Evolutionary conservation across 2,329 filamentous ascomycete species (phyloP), one percentile per base, ranked within the genome.

Genomic region (Neurospora sp.): DNA sequence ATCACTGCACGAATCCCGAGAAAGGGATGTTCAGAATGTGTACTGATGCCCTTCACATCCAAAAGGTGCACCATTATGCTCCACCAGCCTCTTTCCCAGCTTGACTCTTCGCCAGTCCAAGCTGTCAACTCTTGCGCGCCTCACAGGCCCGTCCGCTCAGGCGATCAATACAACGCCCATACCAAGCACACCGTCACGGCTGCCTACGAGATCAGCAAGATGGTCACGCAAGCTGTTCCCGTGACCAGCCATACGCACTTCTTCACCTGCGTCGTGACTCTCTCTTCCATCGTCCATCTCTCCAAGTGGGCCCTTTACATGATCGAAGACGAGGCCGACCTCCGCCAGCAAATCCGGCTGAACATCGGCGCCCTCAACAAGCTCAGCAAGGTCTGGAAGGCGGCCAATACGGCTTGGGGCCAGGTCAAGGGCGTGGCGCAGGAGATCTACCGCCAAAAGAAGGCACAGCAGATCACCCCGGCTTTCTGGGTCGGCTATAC

Each of bases 381-480:
- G 46, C 82, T 95, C 8, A 88, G 87, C 52, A 81, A 83, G 17
- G 89, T 92, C 3, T 96, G 92, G 92, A 86, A 87, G 42, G 89
- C 93, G 40, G 91, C 92, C 1, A 84, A 83, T 66, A 86, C 85
- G 13, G 91, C 92, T 2, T 86, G 91, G 71, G 85, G 85, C 4
- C 92, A 96, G 78, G 90, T 97, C 17, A 89, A 89, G 74, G 88
- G 87, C 9, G 91, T 96, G 19, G 92, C 93, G n/a, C 88, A 91
- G 76, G 91, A 93, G 74, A 90, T 95, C 67, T 90, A 87, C 78
- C 83, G 82, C 17, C 80, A 82, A 66, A 88, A 87, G 81, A 88
- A 86, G 81, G 83, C 83, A 66, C 84, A 84, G 75, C 83, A 86
- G 77, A 80, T 80, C 74, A 83, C 82, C 72, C 84, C 85, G 10